phyloP scores from a whole-genome alignment of 2,329 filamentous ascomycete genomes.

The Cordyceps cateniannulata region DNA sequence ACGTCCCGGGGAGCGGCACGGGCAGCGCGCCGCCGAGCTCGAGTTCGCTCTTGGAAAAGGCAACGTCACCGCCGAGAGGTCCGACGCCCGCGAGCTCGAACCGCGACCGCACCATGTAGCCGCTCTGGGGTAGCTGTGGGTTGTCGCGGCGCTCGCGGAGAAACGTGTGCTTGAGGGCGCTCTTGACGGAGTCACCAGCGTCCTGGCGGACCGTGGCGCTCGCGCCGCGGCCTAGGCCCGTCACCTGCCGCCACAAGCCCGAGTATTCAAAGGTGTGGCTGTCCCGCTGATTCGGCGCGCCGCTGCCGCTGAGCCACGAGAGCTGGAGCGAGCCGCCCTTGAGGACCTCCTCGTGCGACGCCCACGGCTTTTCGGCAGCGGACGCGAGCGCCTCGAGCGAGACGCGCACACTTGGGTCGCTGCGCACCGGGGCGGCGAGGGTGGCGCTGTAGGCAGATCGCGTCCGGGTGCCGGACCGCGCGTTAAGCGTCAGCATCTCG shows the following conservation, averaged over 20 bases:
- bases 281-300: slow-evolving; percentile 39
- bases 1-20: slow-evolving; percentile 62
- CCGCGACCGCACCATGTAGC: slow-evolving; percentile 71
- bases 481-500: slow-evolving; percentile 81
- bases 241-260: slow-evolving; percentile 82
- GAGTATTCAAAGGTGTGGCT: slow-evolving; percentile 75
- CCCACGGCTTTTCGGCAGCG: slow-evolving; percentile 84
- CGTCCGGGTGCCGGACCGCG: slow-evolving; percentile 82
- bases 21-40: slow-evolving; percentile 74
- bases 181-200: slow-evolving; percentile 88
- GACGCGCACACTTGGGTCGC: slow-evolving; percentile 74
- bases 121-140: slow-evolving; percentile 73
- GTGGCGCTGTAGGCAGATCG: slow-evolving; percentile 84
- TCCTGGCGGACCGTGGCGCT: slow-evolving; percentile 77
- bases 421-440: slow-evolving; percentile 75
- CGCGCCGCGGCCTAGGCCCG: slow-evolving; percentile 66
- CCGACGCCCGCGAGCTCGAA: slow-evolving; percentile 86
- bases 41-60: slow-evolving; percentile 88
- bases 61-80: slow-evolving; percentile 76
- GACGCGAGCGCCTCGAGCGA: slow-evolving; percentile 77
- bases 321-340: slow-evolving; percentile 72
- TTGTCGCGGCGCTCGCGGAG: slow-evolving; percentile 75
- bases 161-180: slow-evolving; percentile 75
- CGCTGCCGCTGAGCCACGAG: slow-evolving; percentile 55
- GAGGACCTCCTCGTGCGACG: slow-evolving; percentile 85